Percentiles rank a stretch among this genome's conserved stretches.
These are phyloP conservation scores for Pisolithus thermaeus DNA, from an alignment of 1,284 basidiomycete species.

Conservation along the genomic window DNA sequence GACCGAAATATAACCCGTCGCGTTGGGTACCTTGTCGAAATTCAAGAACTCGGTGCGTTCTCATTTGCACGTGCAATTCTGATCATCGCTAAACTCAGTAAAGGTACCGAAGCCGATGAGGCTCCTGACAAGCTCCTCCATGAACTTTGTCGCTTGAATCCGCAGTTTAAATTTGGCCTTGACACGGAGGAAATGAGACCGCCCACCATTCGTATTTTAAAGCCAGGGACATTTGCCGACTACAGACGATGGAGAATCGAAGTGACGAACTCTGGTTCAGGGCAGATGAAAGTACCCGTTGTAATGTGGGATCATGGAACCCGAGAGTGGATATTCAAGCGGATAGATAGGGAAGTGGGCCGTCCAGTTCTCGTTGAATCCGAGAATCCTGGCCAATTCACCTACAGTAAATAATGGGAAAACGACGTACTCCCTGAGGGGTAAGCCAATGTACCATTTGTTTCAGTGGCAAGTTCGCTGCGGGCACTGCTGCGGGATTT, in stretches of 20 bases:
- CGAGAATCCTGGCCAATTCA: neutral
- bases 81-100: neutral
- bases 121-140: slow-evolving; percentile 7
- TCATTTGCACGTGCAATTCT: neutral
- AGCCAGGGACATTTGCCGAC: slow-evolving; percentile 14
- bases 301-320: slow-evolving; percentile 11
- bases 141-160: slow-evolving; percentile 6
- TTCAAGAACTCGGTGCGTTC: slow-evolving; percentile 11
- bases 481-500: too few relatives aligned
- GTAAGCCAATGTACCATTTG: too few relatives aligned
- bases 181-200: neutral
- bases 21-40: slow-evolving; percentile 16
- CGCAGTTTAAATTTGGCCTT: slow-evolving; percentile 1
- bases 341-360: slow-evolving; percentile 5
- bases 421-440: too few relatives aligned
- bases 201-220: slow-evolving; percentile 12
- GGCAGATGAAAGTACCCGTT: slow-evolving; percentile 16
- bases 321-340: slow-evolving; percentile 9
- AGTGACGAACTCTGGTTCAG: slow-evolving; percentile 2
- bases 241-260: slow-evolving; percentile 10
- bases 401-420: neutral
- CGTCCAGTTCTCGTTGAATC: neutral
- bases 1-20: slow-evolving; percentile 6
- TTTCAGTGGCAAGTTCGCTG: too few relatives aligned
- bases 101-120: slow-evolving; percentile 1